Evolutionary conservation across 164 flowering plant species (phyloP).

Genomic region (Sextonia rubra): DNA sequence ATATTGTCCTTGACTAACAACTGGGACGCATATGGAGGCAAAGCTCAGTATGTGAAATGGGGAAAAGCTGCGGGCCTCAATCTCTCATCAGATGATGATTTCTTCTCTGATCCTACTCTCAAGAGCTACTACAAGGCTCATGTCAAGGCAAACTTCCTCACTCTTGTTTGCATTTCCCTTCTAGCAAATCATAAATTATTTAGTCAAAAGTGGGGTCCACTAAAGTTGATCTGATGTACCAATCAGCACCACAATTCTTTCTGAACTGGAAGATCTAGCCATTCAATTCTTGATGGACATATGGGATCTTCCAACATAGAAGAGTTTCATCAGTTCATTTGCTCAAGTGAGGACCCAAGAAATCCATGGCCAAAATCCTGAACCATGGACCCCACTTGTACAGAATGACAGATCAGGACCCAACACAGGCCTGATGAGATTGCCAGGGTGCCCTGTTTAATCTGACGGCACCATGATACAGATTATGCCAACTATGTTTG

Average conservation of each 20-base stretch:
- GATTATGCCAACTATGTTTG: no score
- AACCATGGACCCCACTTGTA: no score
- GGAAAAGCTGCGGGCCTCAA: conserved; percentile 83
- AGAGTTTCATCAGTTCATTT: no score
- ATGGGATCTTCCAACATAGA: no score
- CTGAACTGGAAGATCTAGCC: neutral
- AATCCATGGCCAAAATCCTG: no score
- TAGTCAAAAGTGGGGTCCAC: neutral
- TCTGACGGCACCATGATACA: no score
- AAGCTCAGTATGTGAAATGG: conserved; percentile 91
- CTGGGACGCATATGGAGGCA: conserved; percentile 95
- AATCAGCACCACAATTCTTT: neutral
- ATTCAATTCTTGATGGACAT: neutral
- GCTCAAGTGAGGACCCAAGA: no score
- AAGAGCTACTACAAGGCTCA: conserved; percentile 73
- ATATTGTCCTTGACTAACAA: conserved; percentile 71
- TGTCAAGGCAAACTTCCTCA: conserved; percentile 49
- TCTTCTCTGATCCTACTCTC: conserved; percentile 76
- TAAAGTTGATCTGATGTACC: neutral
- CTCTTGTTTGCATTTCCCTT: neutral
- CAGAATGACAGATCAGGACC: no score
- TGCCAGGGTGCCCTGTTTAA: no score
- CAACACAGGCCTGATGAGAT: no score
- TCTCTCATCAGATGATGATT: conserved; percentile 76
- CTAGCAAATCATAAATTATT: neutral